phyloP scores from a whole-genome alignment of 1,139 yeast genomes.

The Wickerhamomyces sp. region DNA sequence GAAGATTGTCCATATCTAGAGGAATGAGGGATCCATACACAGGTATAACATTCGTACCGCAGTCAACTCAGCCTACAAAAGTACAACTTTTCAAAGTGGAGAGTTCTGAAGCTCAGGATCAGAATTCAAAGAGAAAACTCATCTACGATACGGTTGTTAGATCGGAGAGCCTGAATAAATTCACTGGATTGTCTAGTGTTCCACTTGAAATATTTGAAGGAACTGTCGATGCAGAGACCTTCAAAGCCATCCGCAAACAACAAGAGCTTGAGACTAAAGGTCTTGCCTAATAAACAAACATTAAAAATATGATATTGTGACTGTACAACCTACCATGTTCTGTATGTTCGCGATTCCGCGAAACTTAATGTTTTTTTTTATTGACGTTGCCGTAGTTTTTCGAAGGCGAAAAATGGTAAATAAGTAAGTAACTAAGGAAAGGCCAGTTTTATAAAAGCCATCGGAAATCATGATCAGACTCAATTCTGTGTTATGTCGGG shows the following conservation, averaged over 20 bases:
- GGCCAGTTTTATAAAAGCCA: neutral
- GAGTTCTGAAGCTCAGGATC: constrained; percentile 6
- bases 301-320: neutral
- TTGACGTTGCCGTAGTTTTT: neutral
- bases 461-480: constrained; percentile 1
- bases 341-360: neutral
- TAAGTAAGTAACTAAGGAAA: neutral
- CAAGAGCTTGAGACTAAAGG: constrained; percentile 45
- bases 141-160: constrained; percentile 48
- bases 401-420: neutral
- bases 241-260: constrained; percentile 61
- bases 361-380: neutral
- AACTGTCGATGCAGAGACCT: constrained; percentile 51
- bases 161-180: constrained; percentile 42
- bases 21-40: constrained; percentile 82
- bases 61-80: constrained; percentile 64
- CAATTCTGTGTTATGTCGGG: neutral
- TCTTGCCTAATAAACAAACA: neutral
- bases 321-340: neutral
- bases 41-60: constrained; percentile 70
- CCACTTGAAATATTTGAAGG: constrained; percentile 55
- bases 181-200: constrained; percentile 63
- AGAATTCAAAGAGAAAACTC: constrained; percentile 28
- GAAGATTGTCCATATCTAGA: constrained; percentile 44
- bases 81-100: constrained; percentile 29